These are phyloP conservation scores for Penicillium sp. DNA, from an alignment of 2,329 filamentous ascomycete species.

Conservation along the genomic window DNA sequence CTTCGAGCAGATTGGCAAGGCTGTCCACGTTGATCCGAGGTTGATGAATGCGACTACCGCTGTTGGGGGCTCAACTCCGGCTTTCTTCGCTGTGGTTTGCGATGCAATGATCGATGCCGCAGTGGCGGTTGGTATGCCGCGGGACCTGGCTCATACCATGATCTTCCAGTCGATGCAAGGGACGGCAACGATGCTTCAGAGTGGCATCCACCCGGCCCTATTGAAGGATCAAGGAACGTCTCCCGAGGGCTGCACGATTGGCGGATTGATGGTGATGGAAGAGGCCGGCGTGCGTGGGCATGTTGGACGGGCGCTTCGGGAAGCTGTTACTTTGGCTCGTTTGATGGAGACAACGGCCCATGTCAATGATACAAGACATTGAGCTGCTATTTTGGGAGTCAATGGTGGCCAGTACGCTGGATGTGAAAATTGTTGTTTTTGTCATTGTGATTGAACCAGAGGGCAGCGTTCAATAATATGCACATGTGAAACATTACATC, in stretches of 20 bases:
- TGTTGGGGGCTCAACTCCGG: constrained; percentile 53
- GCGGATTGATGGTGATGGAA: constrained; percentile 52
- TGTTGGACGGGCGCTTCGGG: constrained; percentile 49
- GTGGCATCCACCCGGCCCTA: constrained; percentile 52
- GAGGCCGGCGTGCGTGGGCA: constrained; percentile 49
- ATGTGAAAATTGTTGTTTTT: background rate
- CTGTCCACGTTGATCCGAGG: constrained; percentile 44
- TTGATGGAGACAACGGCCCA: constrained; percentile 38
- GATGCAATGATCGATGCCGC: constrained; percentile 55
- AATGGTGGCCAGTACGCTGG: too few species aligned
- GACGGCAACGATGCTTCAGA: constrained; percentile 50
- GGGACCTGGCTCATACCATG: constrained; percentile 53
- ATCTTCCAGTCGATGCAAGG: constrained; percentile 55
- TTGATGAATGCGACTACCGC: constrained; percentile 52
- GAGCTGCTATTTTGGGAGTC: background rate
- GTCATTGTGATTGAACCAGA: background rate
- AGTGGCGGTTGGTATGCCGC: constrained; percentile 54
- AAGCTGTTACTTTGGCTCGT: constrained; percentile 52
- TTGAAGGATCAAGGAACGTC: constrained; percentile 54
- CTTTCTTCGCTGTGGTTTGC: constrained; percentile 52
- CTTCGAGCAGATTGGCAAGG: constrained; percentile 45
- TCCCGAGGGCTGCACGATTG: constrained; percentile 56
- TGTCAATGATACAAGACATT: constrained; percentile 22
- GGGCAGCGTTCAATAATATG: background rate
- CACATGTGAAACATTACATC: background rate